These are phyloP conservation scores for Leishmania aethiopica DNA, from an alignment of 208 protist species.

Conservation along the genomic window DNA sequence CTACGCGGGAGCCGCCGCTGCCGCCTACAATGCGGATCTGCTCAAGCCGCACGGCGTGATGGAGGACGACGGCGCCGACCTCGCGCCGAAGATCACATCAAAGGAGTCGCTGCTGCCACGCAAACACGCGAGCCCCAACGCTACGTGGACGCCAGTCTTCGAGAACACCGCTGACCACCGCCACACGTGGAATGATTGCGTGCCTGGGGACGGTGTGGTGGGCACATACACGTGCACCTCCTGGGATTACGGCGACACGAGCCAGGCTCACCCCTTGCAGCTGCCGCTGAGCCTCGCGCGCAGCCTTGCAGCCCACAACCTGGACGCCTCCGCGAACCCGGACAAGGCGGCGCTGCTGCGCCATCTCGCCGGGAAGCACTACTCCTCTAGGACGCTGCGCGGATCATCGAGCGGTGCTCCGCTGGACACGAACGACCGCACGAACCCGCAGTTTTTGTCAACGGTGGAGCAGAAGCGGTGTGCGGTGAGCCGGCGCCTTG, in stretches of 20 bases:
- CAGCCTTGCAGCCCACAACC: slow-evolving; percentile 46
- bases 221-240: slow-evolving; percentile 66
- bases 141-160: slow-evolving; percentile 6
- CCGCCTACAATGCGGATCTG: slow-evolving; percentile 60
- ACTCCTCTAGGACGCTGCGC: neutral
- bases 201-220: slow-evolving; percentile 1
- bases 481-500: slow-evolving; percentile 58
- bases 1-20: slow-evolving; percentile 57
- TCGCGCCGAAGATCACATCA: slow-evolving; percentile 76
- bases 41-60: slow-evolving; percentile 39
- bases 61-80: slow-evolving; percentile 50
- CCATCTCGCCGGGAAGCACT: slow-evolving; percentile 47
- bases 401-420: slow-evolving; percentile 6
- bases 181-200: slow-evolving; percentile 8
- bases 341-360: slow-evolving; percentile 69
- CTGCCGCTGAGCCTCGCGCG: slow-evolving; percentile 60
- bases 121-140: neutral
- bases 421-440: slow-evolving; percentile 48
- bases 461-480: slow-evolving; percentile 47
- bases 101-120: slow-evolving; percentile 56
- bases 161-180: neutral
- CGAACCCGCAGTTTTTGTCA: slow-evolving; percentile 67
- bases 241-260: slow-evolving; percentile 77
- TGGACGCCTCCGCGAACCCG: slow-evolving; percentile 36
- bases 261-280: slow-evolving; percentile 66